Base-by-base conservation (phyloP, 208 protist species). In the Angomonas ambiguus region DNA sequence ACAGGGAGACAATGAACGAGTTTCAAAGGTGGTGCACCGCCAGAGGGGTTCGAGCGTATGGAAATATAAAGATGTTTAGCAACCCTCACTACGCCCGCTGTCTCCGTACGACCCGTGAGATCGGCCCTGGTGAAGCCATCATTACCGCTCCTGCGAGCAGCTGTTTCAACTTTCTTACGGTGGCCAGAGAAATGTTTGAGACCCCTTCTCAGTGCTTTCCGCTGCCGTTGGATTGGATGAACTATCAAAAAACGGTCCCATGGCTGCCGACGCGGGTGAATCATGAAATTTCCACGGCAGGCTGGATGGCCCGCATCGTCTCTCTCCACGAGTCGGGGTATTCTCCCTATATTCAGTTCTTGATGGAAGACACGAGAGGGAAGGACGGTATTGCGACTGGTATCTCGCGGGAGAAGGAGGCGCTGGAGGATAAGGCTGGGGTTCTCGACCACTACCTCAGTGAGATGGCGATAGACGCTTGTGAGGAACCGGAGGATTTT, bases 181-280 rank as follows among this genome's bases (percentile, higher is more conserved):
- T 84, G 24, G 79, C 84, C 22, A 70, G 71, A 55, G 85, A 92
- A 70, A 90, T 92, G 79, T 85, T 69, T 66, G 78, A 84, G 27
- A 57, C 63, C 27, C 18, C 34, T n/a, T 57, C 61, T 3, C 69
- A 69, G 28, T 70, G 53, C 32, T 95, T 95, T 49, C 89, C 89
- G 33, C 62, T 92, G 8, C 79, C 82, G 67, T 62, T 95, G 51
- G 88, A 92, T 69, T 95, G 89, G 86, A 89, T 92, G 78, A 95
- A 95, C 65, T 92, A 92, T 75, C 82, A 90, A 56, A 72, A 93
- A 42, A 70, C 77, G 18, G 59, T 90, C 35, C 64, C 56, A 5
- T 92, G 79, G 72, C 68, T 95, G 53, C 62, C 58, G 55, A 82
- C 79, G 41, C 74, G 77, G 42, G 72, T 63, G 38, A 70, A 65